Evolutionary conservation across 2,329 filamentous ascomycete species (phyloP), one percentile per base, ranked within the genome.

Genomic region (Cordyceps militaris): DNA sequence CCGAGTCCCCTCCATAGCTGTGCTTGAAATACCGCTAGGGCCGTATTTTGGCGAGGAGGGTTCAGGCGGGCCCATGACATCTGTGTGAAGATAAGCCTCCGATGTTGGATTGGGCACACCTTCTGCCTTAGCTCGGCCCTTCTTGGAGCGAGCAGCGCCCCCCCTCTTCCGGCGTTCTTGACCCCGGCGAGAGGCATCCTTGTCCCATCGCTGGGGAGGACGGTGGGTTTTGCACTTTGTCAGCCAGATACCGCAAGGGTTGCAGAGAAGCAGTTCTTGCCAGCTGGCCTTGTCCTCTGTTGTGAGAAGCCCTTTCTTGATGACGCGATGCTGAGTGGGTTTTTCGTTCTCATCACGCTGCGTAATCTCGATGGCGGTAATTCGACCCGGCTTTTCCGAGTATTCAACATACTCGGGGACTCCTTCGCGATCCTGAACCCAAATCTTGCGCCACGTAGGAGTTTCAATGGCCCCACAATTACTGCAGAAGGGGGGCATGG

Each of bases 391-490:
- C 64, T 87, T 86, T 59, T 88, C 85, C 0, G 86, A 89, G 56
- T 87, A 84, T 59, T 90, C 84, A 48, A 89, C 79, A 60, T 86
- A 83, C 3, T 82, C 79, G 0, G 91, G 90, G 32, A 80, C 79
- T 1, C 90, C 91, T 16, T 83, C 76, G 47, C 86, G 79, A 8
- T 89, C 79, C 66, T 91, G 90, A n/a, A 85, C 85, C 80, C 88
- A 97, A 13, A 94, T 90, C 67, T 93, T 94, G 60, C 94, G 86
- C 94, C 94, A 99, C 0, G 93, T 97, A 0, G 93, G 90, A 0
- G 94, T 99, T 66, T 97, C 89, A 58, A 99, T 96, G 7, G 91
- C 89, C 6, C 94, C 94, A 66, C 94, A 99, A 66, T 97, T 96
- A 62, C 83, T 83, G 70, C 94, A 99, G 67, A 87, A 97, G 1